Base-by-base conservation (phyloP, 805 yeast species). In the Gaillardinia entomophila region DNA sequence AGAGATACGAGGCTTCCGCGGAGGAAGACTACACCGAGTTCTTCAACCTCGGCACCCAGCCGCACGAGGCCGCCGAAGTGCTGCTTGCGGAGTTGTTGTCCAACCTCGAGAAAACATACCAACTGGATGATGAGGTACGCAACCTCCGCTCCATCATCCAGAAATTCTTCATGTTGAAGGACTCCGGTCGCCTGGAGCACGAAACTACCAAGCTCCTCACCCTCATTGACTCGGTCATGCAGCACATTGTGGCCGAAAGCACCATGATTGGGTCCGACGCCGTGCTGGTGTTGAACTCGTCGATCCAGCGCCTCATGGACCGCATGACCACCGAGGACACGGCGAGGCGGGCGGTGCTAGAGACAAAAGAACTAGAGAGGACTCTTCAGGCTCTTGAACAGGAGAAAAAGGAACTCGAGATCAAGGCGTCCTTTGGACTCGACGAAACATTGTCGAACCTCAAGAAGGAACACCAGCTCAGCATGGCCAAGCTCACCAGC, bases 21-120 rank as follows among this genome's bases (percentile, higher is more conserved):
- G 68, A 60, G 34, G 68, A 62, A 16, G 72, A 66, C 35, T 60
- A 52, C 33, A 46, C 47, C 15, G 52, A 49, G n/a, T 41, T 51
- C 12, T 36, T 45, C 25, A 31, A 36, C 26, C 20, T 36, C 12
- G 39, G 31, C 4, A 15, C 31, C 13, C 38, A 38, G 20, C 17
- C 34, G 5, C 26, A 34, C 7, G 37, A 31, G 4, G 24, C 31
- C 14, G 35, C 31, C 16, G 38, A 37, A 10, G 16, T 25, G 10
- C 30, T 29, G 4, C 28, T 49, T 5, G 50, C 45, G 13, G 51
- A 39, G 1, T 23, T 48, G 3, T 40, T 36, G 16, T 28, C 35
- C 11, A 40, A 42, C 16, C 31, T 50, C 17, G 44, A 41, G 13
- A 25, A 28, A n/a, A 29, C 32, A 6, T 36, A 28, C 3, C 34